These are phyloP conservation scores for Puya raimondii DNA, from an alignment of 176 grass and related monocot genomes.

Conservation along the genomic window DNA sequence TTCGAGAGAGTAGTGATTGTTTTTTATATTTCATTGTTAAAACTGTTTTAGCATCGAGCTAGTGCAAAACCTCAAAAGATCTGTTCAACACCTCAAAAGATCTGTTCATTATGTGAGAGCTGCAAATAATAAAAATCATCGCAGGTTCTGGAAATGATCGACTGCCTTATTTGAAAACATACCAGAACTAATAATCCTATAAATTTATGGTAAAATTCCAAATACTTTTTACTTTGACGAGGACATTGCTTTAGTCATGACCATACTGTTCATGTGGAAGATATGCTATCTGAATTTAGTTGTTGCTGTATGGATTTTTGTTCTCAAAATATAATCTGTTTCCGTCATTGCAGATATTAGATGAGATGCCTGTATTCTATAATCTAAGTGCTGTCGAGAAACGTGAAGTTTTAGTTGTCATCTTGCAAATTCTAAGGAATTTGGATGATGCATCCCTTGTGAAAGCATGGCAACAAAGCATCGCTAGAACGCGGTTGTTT, in stretches of 20 bases:
- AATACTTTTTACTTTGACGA: too few species aligned
- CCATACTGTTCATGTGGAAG: not conserved
- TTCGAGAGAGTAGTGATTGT: too few species aligned
- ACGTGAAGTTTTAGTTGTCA: slow-evolving; percentile 91
- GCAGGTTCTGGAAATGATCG: too few species aligned
- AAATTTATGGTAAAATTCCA: too few species aligned
- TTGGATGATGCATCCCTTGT: slow-evolving; percentile 86
- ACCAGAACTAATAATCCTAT: too few species aligned
- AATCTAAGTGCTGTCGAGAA: slow-evolving; percentile 93
- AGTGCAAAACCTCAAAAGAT: too few species aligned
- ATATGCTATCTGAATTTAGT: not conserved
- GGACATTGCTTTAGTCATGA: not conserved
- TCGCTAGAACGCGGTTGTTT: slow-evolving; percentile 92
- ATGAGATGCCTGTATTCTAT: slow-evolving; percentile 99
- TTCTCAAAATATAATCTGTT: not conserved
- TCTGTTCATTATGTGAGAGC: too few species aligned
- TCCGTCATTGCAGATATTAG: slow-evolving; percentile 70
- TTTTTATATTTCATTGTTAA: too few species aligned
- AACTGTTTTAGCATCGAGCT: too few species aligned
- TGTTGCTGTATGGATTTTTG: not conserved
- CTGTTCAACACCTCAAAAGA: too few species aligned
- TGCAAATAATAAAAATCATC: too few species aligned
- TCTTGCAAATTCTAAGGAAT: slow-evolving; percentile 97
- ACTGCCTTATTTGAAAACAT: too few species aligned
- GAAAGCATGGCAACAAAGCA: slow-evolving; percentile 98